A percentile compares a stretch with the other conserved stretches of the same genome.
These are phyloP conservation scores for Omphalotus olearius DNA, from an alignment of 1,284 basidiomycete genomes.

Conservation along the genomic window DNA sequence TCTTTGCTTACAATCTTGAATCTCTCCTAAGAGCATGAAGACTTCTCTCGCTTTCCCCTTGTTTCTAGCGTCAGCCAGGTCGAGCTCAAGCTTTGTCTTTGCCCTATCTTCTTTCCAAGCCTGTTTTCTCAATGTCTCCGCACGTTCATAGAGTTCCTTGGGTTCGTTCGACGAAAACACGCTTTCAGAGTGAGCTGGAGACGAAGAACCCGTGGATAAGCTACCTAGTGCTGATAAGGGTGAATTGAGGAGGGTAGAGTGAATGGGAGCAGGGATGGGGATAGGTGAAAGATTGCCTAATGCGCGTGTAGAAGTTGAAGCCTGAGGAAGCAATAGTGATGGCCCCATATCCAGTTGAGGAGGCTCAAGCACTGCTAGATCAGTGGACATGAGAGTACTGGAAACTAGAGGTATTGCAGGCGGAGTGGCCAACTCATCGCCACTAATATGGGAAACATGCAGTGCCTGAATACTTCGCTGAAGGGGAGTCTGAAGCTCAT, in stretches of 20 bases:
- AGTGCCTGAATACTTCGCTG: background rate
- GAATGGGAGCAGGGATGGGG: conserved; percentile 16
- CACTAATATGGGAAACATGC: background rate
- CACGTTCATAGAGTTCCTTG: conserved; percentile 26
- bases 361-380: background rate
- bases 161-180: conserved; percentile 30
- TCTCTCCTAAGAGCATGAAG: conserved; percentile 32
- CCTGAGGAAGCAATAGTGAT: background rate
- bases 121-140: conserved; percentile 32
- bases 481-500: conserved; percentile 13
- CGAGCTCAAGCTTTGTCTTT: conserved; percentile 22
- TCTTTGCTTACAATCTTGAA: conserved; percentile 28
- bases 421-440: conserved; percentile 10
- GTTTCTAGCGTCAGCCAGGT: conserved; percentile 26
- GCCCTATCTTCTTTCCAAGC: conserved; percentile 32
- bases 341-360: background rate
- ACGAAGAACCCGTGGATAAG: conserved; percentile 2
- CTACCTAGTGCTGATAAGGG: conserved; percentile 2
- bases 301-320: background rate
- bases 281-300: conserved; percentile 12
- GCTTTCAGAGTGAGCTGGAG: conserved; percentile 20
- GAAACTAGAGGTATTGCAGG: background rate
- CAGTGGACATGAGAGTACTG: background rate
- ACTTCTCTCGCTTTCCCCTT: conserved; percentile 31
- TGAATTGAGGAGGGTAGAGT: conserved; percentile 1